Evolutionary conservation across 1,139 yeast genomes (phyloP).

Genomic region (Nakaseomyces delphensis): DNA sequence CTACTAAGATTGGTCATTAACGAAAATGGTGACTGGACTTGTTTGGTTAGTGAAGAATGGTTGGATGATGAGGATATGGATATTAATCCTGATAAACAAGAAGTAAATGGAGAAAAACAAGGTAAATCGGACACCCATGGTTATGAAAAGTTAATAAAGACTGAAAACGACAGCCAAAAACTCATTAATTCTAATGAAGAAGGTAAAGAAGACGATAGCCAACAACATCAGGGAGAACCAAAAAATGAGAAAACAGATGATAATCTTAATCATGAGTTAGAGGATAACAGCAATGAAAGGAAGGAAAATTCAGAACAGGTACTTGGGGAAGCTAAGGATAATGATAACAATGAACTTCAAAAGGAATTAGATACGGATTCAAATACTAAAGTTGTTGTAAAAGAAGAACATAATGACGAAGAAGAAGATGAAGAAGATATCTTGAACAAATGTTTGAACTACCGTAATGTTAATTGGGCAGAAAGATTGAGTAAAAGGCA

Average conservation of each 20-base stretch:
- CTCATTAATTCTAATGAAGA: neutral
- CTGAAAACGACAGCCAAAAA: neutral
- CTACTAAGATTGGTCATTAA: conserved; percentile 24
- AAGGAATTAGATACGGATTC: conserved; percentile 30
- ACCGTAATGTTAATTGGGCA: conserved; percentile 63
- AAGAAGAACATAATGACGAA: conserved; percentile 16
- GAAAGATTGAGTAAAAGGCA: conserved; percentile 65
- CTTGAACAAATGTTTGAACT: conserved; percentile 47
- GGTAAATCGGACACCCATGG: no score
- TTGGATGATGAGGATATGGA: conserved; percentile 5
- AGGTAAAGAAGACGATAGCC: conserved; percentile 32
- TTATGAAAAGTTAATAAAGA: neutral
- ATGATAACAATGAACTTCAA: conserved; percentile 51
- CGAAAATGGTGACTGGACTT: conserved; percentile 32
- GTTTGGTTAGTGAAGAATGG: conserved; percentile 31
- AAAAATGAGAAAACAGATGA: neutral
- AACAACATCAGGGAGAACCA: neutral
- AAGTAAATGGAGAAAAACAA: neutral
- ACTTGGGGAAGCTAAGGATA: conserved; percentile 33
- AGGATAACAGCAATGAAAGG: neutral
- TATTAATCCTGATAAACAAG: neutral
- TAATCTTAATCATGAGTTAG: neutral
- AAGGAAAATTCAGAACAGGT: neutral
- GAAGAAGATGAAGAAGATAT: conserved; percentile 16
- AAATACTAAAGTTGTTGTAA: conserved; percentile 21